A percentile compares a stretch with the other conserved stretches of the same genome.
Conservation (phyloP, 2,329 filamentous ascomycete species). For the Xylaria sp. region DNA sequence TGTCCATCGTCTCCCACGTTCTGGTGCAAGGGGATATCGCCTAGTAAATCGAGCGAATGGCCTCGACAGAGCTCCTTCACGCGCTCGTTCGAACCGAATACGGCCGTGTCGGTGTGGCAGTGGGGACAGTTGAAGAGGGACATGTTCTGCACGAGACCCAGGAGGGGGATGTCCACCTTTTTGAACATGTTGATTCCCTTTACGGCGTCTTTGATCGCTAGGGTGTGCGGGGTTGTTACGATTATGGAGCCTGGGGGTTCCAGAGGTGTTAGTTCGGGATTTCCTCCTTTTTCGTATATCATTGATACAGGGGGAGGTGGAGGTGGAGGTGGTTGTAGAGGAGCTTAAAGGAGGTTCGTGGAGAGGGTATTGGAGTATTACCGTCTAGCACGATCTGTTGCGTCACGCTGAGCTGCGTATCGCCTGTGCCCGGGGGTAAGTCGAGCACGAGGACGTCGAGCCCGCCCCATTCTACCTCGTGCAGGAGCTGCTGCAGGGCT, state of each 20-base stretch:
- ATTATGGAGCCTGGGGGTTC: conserved; percentile 82
- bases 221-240: conserved; percentile 90
- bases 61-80: conserved; percentile 73
- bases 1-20: conserved; percentile 88
- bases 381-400: conserved; percentile 92
- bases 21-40: conserved; percentile 86
- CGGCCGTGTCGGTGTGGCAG: conserved; percentile 74
- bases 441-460: conserved; percentile 90
- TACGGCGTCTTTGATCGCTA: conserved; percentile 89
- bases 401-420: conserved; percentile 95
- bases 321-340: too few species aligned
- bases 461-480: conserved; percentile 92
- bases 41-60: conserved; percentile 78
- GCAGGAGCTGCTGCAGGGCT: conserved; percentile 90
- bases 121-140: conserved; percentile 80
- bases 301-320: too few species aligned
- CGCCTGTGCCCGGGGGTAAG: conserved; percentile 90
- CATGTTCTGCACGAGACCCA: conserved; percentile 95
- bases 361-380: too few species aligned
- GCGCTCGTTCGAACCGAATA: conserved; percentile 73
- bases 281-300: too few species aligned
- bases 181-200: conserved; percentile 93
- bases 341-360: too few species aligned
- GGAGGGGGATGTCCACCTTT: conserved; percentile 77
- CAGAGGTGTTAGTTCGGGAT: too few species aligned